Base-by-base conservation (phyloP, 192 early-diverging fungal species). In the Lobulomyces angularis region DNA sequence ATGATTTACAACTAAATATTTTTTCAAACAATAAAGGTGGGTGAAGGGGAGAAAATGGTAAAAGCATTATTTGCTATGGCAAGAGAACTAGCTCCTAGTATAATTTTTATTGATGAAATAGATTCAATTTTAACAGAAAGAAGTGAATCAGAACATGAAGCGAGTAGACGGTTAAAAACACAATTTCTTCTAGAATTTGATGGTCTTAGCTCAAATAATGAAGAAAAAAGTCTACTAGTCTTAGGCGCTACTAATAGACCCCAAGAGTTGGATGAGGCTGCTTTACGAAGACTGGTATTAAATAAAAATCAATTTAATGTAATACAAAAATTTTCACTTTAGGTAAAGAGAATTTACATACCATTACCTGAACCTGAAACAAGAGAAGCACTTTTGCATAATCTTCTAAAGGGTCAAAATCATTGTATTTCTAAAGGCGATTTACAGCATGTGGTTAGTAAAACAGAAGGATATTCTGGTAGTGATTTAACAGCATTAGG, bases 131-230 rank as follows among this genome's bases (percentile, higher is more conserved):
- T 74, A 33, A 65, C 48, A 3, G 67, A 62, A 32, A 39, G 67
- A 12, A 54, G 52, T 23, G 71, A 74, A 30, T 41, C 29, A 14
- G 71, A 74, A 29, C 67, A 74, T 45, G 71, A 71, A 49, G 71
- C 71, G 9, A 62, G 61, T 0, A 42, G 71, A 7, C 41, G 67
- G 19, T 39, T 74, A 2, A 74, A 74, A 41, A 74, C 71, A 0
- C 67, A 74, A 38, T 74, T 74, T 52, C 49, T 71, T 3, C 21
- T 74, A 6, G 67, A 74, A 40, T 74, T 74, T 59, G 71, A 74
- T 41, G 71, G 71, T 2, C 14, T 71, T 5, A 41, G 47, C 2
- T 54, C 58, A 14, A 41, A 30, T 24, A 8, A 51, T 3, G 57
- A 56, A 3, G 45, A 60, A 5, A 55, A 69, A 19, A 35, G 65